Conservation (phyloP, 148 eudicot species). For the Fallopia convolvulus region DNA sequence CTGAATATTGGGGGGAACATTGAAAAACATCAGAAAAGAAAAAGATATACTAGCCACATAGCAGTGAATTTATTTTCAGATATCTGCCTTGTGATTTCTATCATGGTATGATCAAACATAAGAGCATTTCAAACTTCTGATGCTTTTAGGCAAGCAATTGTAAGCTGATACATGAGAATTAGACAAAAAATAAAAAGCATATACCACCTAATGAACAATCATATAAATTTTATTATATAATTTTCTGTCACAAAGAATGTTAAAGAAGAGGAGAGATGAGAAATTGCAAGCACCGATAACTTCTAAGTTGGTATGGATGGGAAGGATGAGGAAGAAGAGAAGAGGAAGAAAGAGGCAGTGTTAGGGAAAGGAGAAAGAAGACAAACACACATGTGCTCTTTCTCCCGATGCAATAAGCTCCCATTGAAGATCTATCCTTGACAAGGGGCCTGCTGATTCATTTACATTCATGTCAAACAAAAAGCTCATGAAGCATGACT, state of each 20-base stretch:
- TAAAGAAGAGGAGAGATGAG: constrained; percentile 17
- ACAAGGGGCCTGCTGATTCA: constrained; percentile 94
- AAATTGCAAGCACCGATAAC: constrained; percentile 29
- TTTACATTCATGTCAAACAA: constrained; percentile 79
- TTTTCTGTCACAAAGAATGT: background rate
- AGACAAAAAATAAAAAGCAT: background rate
- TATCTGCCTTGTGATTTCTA: background rate
- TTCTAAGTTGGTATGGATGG: constrained; percentile 44
- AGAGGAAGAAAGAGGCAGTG: constrained; percentile 79
- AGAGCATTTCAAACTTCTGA: background rate
- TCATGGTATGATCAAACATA: background rate
- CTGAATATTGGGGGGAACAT: background rate
- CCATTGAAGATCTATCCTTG: constrained; percentile 96
- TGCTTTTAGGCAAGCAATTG: constrained; percentile 2
- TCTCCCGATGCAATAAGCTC: constrained; percentile 95
- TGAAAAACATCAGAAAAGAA: background rate
- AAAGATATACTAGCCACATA: background rate
- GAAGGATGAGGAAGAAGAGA: constrained; percentile 53
- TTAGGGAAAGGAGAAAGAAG: constrained; percentile 97
- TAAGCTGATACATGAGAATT: background rate
- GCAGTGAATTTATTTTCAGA: background rate
- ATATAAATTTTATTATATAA: background rate
- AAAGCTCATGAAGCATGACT: constrained; percentile 45
- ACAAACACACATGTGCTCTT: constrained; percentile 99
- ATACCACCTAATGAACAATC: background rate